phyloP scores from a whole-genome alignment of 2,329 filamentous ascomycete species.

The Tolypocladium album region DNA sequence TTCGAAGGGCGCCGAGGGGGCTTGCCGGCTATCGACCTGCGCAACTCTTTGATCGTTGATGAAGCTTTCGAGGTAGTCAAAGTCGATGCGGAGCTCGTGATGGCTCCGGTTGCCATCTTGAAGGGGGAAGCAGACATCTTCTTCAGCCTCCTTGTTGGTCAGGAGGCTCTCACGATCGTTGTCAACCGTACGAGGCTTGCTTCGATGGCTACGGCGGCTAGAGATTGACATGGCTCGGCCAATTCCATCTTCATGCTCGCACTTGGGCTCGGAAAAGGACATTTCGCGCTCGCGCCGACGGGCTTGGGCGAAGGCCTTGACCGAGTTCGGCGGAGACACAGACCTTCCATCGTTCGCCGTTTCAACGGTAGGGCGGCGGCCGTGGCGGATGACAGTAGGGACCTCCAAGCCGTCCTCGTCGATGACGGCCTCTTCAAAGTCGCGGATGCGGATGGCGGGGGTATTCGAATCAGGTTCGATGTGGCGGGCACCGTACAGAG shows the following conservation, averaged over 20 bases:
- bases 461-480: constrained; percentile 24
- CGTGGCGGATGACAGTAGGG: constrained; percentile 31
- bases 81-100: constrained; percentile 79
- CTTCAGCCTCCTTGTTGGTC: constrained; percentile 63
- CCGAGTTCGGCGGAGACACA: constrained; percentile 85
- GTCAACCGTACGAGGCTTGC: constrained; percentile 48
- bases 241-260: constrained; percentile 36
- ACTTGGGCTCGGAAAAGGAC: constrained; percentile 39
- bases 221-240: constrained; percentile 61
- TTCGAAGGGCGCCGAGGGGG: constrained; percentile 22
- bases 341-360: constrained; percentile 53
- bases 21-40: constrained; percentile 37
- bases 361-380: constrained; percentile 46
- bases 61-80: constrained; percentile 88
- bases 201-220: constrained; percentile 49
- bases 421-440: constrained; percentile 77
- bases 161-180: constrained; percentile 51
- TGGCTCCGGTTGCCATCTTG: constrained; percentile 48
- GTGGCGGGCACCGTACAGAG: constrained; percentile 46
- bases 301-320: constrained; percentile 91
- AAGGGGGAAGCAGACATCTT: constrained; percentile 84
- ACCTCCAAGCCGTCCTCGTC: constrained; percentile 57
- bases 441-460: constrained; percentile 47
- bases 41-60: constrained; percentile 51
- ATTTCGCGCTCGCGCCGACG: constrained; percentile 71